A percentile compares a stretch with the other conserved stretches of the same genome.
Conservation (phyloP, 2,329 filamentous ascomycete genomes). For the Mycosphaerella sp. region DNA sequence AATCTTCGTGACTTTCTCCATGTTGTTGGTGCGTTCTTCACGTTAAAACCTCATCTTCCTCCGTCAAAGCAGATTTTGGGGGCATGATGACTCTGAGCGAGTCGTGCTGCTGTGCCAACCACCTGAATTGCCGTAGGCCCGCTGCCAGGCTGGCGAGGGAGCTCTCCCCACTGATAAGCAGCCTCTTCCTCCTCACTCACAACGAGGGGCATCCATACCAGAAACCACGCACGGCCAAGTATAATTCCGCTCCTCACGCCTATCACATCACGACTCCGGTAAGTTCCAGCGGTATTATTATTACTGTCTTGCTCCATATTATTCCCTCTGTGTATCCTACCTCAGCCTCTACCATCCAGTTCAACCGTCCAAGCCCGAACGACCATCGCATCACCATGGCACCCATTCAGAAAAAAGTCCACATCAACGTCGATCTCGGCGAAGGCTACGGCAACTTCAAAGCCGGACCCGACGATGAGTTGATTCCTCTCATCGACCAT, state of each 20-base stretch:
- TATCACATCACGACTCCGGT: background rate
- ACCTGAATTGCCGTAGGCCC: background rate
- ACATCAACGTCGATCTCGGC: conserved; percentile 51
- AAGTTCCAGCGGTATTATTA: conserved; percentile 9
- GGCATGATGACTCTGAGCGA: background rate
- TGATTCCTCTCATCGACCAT: conserved; percentile 56
- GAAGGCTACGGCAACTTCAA: conserved; percentile 49
- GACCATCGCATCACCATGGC: conserved; percentile 34
- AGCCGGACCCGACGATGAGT: conserved; percentile 53
- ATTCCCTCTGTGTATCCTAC: too few species aligned
- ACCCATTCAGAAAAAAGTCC: conserved; percentile 47
- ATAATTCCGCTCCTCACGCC: background rate
- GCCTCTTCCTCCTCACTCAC: conserved; percentile 7
- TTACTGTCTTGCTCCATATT: too few species aligned
- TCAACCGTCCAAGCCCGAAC: background rate
- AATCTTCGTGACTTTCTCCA: conserved; percentile 46
- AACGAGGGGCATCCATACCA: conserved; percentile 8
- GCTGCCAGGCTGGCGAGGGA: background rate
- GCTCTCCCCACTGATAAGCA: conserved; percentile 19
- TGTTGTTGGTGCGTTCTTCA: conserved; percentile 14
- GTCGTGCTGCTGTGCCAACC: background rate
- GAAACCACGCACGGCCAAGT: background rate
- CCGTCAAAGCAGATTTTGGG: background rate
- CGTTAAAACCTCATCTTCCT: background rate
- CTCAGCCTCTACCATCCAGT: too few species aligned